A percentile compares a stretch with the other conserved stretches of the same genome.
Evolutionary conservation across 148 eudicot genomes (phyloP).

Genomic region (Diospyros lotus): DNA sequence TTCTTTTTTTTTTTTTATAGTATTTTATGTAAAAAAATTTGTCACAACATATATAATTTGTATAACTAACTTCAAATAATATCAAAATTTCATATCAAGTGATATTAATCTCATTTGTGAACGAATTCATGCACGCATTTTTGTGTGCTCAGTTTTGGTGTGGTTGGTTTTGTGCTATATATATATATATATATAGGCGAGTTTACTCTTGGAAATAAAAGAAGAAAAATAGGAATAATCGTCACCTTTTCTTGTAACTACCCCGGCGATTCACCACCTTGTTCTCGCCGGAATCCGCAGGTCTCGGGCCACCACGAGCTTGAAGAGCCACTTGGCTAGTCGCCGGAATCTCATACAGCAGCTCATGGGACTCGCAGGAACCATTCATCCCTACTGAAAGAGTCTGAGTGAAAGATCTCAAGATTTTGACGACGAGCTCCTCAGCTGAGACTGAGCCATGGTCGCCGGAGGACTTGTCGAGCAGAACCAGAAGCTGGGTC

Average conservation of each 20-base stretch:
- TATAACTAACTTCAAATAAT: too few relatives aligned
- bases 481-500: conserved; percentile 20
- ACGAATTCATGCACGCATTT: too few relatives aligned
- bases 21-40: too few relatives aligned
- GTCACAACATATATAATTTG: too few relatives aligned
- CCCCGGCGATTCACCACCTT: conserved; percentile 33
- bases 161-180: too few relatives aligned
- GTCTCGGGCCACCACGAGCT: conserved; percentile 9
- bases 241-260: conserved; percentile 36
- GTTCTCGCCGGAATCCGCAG: conserved; percentile 20
- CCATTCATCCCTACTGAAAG: conserved; percentile 17
- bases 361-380: not conserved
- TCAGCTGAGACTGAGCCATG: conserved; percentile 17
- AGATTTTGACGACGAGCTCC: conserved; percentile 17
- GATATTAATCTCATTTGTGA: too few relatives aligned
- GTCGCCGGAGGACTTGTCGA: not conserved
- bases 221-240: too few relatives aligned
- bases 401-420: conserved; percentile 16
- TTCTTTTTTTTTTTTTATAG: too few relatives aligned
- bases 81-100: too few relatives aligned
- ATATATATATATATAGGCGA: too few relatives aligned
- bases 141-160: too few relatives aligned
- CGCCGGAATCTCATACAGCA: conserved; percentile 5
- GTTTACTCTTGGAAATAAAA: not conserved
- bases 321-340: conserved; percentile 9